Evolutionary conservation across 2,329 filamentous ascomycete genomes (phyloP), one percentile per base, ranked within the genome.

Genomic region (Nothophoma quercina): DNA sequence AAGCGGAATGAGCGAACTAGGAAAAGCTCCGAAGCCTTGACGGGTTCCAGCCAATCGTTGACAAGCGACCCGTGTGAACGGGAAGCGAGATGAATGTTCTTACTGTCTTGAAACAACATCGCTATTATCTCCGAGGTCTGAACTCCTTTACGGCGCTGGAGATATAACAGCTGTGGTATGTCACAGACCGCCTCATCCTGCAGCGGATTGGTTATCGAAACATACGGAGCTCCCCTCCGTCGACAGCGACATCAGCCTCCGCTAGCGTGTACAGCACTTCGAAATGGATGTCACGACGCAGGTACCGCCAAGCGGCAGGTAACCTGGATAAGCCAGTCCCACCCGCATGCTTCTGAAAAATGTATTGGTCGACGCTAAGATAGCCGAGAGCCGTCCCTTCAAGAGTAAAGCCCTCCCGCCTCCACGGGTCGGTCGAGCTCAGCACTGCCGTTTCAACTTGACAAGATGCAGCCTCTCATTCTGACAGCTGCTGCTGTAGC

Each of bases 401-500:
- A 54, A 47, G 30, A 52, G 29, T 29, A 28, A 32, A 44, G 28
- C 22, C 41, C 15, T 54, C 34, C 44, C 51, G 33, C 34, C n/a
- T 33, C 26, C 39, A 15, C 18, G 9, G 22, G 34, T 23, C 22
- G 36, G 38, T 33, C 16, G 38, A 33, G 33, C 33, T 43, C 48
- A 51, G 40, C 40, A 44, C 26, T 40, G 40, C 34, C 16, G 22
- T 44, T 40, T 40, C 28, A 44, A 32, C 40, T 55, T 58, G 46
- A 56, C 44, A 57, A 47, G 36, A 62, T 62, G 59, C 55, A 57
- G 43, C 29, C 45, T 44, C 40, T 55, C 18, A 18, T 60, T 32
- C 44, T 52, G 36, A 46, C 44, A 33, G 42, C 45, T 41, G 53
- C 52, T 48, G 51, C 50, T 23, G 38, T 57, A 46, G 54, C 50